Evolutionary conservation across 139 green algal species (phyloP).

Genomic region (Asterochloris erici): DNA sequence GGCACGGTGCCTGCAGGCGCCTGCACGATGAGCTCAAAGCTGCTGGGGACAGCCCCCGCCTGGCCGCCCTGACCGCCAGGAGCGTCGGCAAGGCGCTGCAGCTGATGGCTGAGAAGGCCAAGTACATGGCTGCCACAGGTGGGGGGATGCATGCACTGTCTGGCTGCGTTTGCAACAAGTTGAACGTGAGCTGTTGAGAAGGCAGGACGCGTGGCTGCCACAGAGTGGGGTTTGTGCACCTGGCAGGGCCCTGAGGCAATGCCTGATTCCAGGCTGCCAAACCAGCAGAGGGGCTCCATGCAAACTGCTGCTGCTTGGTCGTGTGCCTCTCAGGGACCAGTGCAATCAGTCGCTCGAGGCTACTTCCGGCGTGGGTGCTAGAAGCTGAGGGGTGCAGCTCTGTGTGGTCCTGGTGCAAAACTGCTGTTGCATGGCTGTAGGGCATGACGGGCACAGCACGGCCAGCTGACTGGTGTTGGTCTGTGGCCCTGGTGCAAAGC

Average conservation of each 20-base stretch:
- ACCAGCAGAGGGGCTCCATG: too few relatives aligned
- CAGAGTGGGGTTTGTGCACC: too few relatives aligned
- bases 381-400: neutral
- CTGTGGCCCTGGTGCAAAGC: neutral
- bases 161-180: too few relatives aligned
- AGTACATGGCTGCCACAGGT: slow-evolving; percentile 61
- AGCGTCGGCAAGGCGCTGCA: slow-evolving; percentile 48
- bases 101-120: slow-evolving; percentile 49
- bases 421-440: too few relatives aligned
- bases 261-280: too few relatives aligned
- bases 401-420: too few relatives aligned
- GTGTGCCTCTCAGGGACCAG: too few relatives aligned
- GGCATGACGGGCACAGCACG: neutral
- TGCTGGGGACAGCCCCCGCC: slow-evolving; percentile 40
- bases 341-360: too few relatives aligned
- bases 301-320: too few relatives aligned
- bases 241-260: too few relatives aligned
- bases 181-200: neutral
- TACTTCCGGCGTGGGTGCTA: too few relatives aligned
- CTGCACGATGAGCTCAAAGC: slow-evolving; percentile 84
- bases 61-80: slow-evolving; percentile 41
- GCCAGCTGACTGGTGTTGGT: neutral
- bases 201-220: neutral
- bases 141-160: neutral
- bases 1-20: slow-evolving; percentile 28